Evolutionary conservation across 2,329 filamentous ascomycete genomes (phyloP).

Genomic region (Stagonosporopsis chrysanthemi): DNA sequence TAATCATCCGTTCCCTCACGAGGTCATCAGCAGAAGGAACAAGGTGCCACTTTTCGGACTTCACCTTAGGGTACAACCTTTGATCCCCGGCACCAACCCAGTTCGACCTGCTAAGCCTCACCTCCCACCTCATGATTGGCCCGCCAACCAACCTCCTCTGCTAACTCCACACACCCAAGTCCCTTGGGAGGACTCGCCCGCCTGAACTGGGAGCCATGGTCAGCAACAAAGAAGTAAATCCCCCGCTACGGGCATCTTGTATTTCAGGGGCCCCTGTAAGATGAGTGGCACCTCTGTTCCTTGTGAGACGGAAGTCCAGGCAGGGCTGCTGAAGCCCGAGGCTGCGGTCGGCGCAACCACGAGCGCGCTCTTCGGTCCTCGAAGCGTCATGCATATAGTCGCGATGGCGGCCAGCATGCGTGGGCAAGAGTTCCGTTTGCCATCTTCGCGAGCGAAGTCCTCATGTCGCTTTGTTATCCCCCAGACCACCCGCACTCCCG

Average conservation of each 20-base stretch:
- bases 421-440: background rate
- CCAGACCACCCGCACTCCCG: conserved; percentile 17
- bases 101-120: conserved; percentile 17
- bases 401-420: conserved; percentile 9
- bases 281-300: conserved; percentile 8
- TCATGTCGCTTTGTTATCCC: conserved; percentile 13
- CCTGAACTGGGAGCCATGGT: conserved; percentile 6
- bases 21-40: background rate
- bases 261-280: conserved; percentile 17
- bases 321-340: conserved; percentile 21
- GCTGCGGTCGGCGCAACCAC: conserved; percentile 19
- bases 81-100: conserved; percentile 17
- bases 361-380: conserved; percentile 16
- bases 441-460: background rate
- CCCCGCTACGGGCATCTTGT: conserved; percentile 14
- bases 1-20: background rate
- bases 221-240: conserved; percentile 18
- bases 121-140: conserved; percentile 5
- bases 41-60: conserved; percentile 13
- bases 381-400: conserved; percentile 17
- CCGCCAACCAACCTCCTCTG: conserved; percentile 1
- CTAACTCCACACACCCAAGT: conserved; percentile 14
- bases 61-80: conserved; percentile 14
- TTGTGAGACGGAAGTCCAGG: conserved; percentile 17
- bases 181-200: conserved; percentile 1